phyloP scores from a whole-genome alignment of 768 basidiomycete species.

The Phylloporus arenicola region DNA sequence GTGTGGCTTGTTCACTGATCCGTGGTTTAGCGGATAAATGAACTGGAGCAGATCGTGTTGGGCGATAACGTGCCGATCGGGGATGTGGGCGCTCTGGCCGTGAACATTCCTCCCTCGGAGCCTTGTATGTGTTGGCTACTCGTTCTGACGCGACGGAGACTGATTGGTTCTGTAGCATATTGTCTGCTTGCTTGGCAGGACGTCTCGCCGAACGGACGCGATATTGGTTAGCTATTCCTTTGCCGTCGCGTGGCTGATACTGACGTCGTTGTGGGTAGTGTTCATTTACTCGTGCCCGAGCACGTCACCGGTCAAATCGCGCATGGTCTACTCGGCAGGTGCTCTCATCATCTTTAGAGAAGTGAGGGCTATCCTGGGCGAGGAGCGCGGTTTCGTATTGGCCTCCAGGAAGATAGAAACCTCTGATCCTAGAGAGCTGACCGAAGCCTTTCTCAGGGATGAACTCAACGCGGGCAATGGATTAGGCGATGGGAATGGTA shows the following conservation, averaged over 20 bases:
- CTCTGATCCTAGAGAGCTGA: constrained; percentile 69
- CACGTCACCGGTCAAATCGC: constrained; percentile 69
- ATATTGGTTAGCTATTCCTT: constrained; percentile 47
- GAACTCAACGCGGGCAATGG: constrained; percentile 43
- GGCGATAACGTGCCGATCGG: constrained; percentile 39
- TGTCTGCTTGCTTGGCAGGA: constrained; percentile 66
- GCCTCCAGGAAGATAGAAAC: constrained; percentile 73
- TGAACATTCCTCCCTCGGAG: constrained; percentile 49
- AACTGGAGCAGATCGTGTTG: constrained; percentile 53
- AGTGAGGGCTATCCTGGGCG: constrained; percentile 48
- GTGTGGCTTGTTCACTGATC: not conserved
- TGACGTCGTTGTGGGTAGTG: constrained; percentile 38
- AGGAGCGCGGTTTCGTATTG: constrained; percentile 36
- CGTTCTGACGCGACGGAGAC: not conserved
- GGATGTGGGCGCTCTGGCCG: constrained; percentile 40
- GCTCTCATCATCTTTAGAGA: constrained; percentile 50
- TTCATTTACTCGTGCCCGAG: constrained; percentile 93
- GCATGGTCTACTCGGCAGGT: constrained; percentile 86
- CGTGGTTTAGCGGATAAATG: constrained; percentile 57
- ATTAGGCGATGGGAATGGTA: constrained; percentile 1
- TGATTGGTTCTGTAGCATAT: constrained; percentile 36
- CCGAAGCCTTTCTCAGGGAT: constrained; percentile 53
- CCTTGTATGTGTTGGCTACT: constrained; percentile 39
- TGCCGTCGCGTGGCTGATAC: not conserved
- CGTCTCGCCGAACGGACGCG: constrained; percentile 39